A percentile compares a stretch with the other conserved stretches of the same genome.
phyloP scores from a whole-genome alignment of 106 monocot species.

The Dendrobium nobile region DNA sequence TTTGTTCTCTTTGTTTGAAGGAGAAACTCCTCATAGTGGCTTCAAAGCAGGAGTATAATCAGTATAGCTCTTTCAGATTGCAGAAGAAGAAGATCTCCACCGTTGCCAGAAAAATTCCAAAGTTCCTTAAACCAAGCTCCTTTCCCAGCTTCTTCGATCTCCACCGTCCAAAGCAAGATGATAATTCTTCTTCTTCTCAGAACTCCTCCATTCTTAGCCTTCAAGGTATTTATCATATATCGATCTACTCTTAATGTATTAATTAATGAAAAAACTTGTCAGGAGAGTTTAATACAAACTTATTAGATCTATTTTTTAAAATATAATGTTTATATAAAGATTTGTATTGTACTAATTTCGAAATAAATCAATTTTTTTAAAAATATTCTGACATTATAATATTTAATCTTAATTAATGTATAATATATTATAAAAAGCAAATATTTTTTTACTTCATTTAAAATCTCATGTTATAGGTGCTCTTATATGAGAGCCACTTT shows the following conservation, averaged over 20 bases:
- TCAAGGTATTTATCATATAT: neutral
- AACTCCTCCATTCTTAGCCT: neutral
- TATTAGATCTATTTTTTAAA: no score
- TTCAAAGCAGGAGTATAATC: slow-evolving; percentile 13
- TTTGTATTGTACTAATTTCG: no score
- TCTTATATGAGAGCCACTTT: no score
- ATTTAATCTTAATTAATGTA: no score
- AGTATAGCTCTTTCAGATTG: neutral
- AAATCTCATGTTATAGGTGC: no score
- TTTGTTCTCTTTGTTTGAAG: slow-evolving; percentile 73
- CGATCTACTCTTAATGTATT: neutral
- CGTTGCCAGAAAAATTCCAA: neutral
- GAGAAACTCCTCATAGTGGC: slow-evolving; percentile 72
- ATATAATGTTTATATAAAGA: no score
- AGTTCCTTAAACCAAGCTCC: neutral
- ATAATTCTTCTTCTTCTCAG: neutral
- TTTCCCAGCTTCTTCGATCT: neutral
- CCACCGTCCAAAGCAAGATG: neutral
- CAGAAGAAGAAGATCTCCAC: neutral
- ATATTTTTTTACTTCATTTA: no score
- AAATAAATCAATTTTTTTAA: no score
- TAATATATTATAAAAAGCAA: no score
- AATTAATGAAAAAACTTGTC: no score
- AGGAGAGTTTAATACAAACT: no score
- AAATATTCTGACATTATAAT: no score